phyloP scores from a whole-genome alignment of 176 grass and related monocot species.

The Saccharum spontaneum region DNA sequence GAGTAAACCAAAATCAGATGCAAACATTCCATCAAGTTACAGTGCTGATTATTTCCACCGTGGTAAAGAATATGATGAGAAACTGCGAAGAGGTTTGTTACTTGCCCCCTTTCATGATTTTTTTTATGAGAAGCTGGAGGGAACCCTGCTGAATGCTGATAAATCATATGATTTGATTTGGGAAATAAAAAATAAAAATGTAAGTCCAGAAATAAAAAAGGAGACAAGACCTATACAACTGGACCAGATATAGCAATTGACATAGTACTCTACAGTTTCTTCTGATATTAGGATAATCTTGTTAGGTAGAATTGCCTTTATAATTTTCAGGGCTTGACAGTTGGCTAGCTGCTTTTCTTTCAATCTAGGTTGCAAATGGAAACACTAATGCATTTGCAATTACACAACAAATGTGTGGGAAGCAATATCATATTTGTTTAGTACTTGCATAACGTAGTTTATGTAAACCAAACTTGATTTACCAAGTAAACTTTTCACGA shows the following conservation, averaged over 20 bases:
- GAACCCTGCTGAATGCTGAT: background rate
- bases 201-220: background rate
- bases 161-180: background rate
- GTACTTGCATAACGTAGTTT: background rate
- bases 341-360: background rate
- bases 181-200: background rate
- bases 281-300: background rate
- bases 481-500: background rate
- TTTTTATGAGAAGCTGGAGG: background rate
- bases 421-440: background rate
- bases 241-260: background rate
- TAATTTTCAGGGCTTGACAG: too few species aligned
- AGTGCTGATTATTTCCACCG: constrained; percentile 95
- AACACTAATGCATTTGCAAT: background rate
- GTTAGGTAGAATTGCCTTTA: background rate
- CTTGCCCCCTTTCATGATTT: background rate
- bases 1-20: constrained; percentile 75
- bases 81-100: constrained; percentile 81
- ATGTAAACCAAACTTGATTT: background rate
- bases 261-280: background rate
- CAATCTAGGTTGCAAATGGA: constrained; percentile 4
- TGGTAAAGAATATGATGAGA: constrained; percentile 88
- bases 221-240: background rate
- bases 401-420: background rate
- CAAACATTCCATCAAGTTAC: constrained; percentile 91